Conservation (phyloP, 2,329 filamentous ascomycete species). For the Aspergillus fumigatus region DNA sequence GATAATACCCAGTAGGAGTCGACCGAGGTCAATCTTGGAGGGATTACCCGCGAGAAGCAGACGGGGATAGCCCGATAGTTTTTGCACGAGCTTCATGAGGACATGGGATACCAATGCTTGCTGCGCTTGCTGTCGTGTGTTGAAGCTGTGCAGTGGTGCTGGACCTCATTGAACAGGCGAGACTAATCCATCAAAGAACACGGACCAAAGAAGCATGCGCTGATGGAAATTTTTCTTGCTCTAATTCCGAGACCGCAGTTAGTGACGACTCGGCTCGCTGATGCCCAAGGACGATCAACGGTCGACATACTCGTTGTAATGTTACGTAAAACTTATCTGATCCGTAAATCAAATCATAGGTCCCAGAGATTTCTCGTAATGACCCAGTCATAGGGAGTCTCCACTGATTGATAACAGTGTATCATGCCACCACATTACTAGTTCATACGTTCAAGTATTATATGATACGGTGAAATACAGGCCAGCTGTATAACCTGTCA, state of each 20-base stretch:
- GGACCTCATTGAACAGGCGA: not conserved
- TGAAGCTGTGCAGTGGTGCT: not conserved
- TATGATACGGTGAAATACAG: not conserved
- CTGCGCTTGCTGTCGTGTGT: conserved; percentile 5
- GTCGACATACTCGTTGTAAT: not conserved
- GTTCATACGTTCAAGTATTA: too few relatives aligned
- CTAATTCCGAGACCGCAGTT: not conserved
- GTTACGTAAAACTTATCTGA: conserved; percentile 12
- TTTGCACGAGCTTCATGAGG: conserved; percentile 26
- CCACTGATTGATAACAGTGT: not conserved
- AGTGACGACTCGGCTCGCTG: not conserved
- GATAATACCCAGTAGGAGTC: conserved; percentile 23
- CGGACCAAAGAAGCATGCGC: not conserved
- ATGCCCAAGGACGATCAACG: not conserved
- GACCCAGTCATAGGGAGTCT: not conserved
- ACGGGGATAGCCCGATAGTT: conserved; percentile 31
- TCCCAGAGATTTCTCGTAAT: not conserved
- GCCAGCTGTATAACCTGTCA: too few relatives aligned
- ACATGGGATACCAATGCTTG: not conserved
- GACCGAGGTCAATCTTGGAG: conserved; percentile 26
- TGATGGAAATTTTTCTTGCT: not conserved
- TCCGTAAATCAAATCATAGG: not conserved
- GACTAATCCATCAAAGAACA: not conserved
- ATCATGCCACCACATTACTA: not conserved
- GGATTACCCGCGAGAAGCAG: conserved; percentile 37